Base-by-base conservation (phyloP, 805 yeast species). In the Monosporozyma aquatica region DNA sequence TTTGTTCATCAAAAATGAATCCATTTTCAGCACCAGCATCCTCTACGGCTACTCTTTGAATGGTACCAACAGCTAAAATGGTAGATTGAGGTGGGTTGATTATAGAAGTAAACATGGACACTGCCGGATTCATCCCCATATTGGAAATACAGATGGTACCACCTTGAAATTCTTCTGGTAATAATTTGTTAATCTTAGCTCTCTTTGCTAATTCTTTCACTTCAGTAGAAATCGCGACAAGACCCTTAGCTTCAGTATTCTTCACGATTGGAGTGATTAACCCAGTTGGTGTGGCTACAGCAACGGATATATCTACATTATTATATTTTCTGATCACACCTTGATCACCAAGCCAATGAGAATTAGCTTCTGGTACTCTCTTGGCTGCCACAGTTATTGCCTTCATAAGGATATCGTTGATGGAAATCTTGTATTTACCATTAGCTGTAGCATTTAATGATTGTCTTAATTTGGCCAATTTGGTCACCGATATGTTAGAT, bases 61-160 rank as follows among this genome's bases (percentile, higher is more conserved):
- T 80, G 29, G 98, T 90, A 58, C 96, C 95, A 55, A 92, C 76
- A 48, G 99, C 98, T 56, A 92, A 69, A 59, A 92, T 92, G 40
- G 95, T 80, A 40, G 89, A 75, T 70, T 90, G 98, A 42, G 99
- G 99, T 49, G 96, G 97, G 77, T 92, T 92, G 66, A 92, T 81
- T 68, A 92, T 92, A 28, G 98, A 90, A 24, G 98, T 90, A 79
- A 92, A 92, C 63, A 82, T 60, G 51, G 79, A 74, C 37, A 90
- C 97, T 43, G 98, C 97, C 45, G 71, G 77, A 79, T 92, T 92
- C 98, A 92, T 92, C 64, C 99, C 99, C 75, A 92, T 74, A 82
- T 92, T 92, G 52, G 97, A 92, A 61, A 92, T 90, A 65, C 97
- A 87, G 67, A 92, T 86, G 55, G 98, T 89, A 62, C 99, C 99